These are phyloP conservation scores for Pseudonitzschia multiseries DNA, from an alignment of 108 stramenopile species.

Conservation along the genomic window DNA sequence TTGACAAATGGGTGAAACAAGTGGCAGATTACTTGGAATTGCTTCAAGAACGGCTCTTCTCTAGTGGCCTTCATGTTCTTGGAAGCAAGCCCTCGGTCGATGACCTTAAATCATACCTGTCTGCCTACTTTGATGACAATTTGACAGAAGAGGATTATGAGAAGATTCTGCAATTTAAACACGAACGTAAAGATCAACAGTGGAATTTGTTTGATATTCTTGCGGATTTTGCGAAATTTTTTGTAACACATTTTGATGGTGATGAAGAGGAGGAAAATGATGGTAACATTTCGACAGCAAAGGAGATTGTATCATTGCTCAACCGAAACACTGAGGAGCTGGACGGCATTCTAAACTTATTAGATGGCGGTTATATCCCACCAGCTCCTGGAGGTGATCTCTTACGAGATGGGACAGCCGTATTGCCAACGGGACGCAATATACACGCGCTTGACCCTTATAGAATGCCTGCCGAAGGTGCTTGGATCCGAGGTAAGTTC, in stretches of 20 bases:
- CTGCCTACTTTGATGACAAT: constrained; percentile 56
- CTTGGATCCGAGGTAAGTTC: constrained; percentile 59
- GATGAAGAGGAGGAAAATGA: constrained; percentile 8
- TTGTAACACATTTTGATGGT: constrained; percentile 23
- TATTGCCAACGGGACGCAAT: constrained; percentile 82
- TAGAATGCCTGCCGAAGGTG: constrained; percentile 79
- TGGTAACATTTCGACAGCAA: constrained; percentile 45
- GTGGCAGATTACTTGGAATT: constrained; percentile 51
- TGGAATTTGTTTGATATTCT: constrained; percentile 22
- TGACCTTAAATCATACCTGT: constrained; percentile 55
- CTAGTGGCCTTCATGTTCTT: constrained; percentile 64
- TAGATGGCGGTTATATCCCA: constrained; percentile 72
- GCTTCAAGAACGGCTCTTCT: constrained; percentile 75
- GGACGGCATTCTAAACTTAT: constrained; percentile 53
- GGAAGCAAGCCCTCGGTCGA: constrained; percentile 52
- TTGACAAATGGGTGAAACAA: constrained; percentile 49
- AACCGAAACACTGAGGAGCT: constrained; percentile 69
- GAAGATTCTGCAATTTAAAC: constrained; percentile 18
- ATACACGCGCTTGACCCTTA: constrained; percentile 87
- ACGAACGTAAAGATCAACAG: not conserved
- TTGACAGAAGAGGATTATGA: constrained; percentile 49
- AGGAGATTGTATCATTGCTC: constrained; percentile 55
- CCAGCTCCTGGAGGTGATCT: constrained; percentile 81
- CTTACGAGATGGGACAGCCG: constrained; percentile 70
- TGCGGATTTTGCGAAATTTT: constrained; percentile 11